Conservation (phyloP, 495 filamentous ascomycete species). For the Amniculicola lignicola region DNA sequence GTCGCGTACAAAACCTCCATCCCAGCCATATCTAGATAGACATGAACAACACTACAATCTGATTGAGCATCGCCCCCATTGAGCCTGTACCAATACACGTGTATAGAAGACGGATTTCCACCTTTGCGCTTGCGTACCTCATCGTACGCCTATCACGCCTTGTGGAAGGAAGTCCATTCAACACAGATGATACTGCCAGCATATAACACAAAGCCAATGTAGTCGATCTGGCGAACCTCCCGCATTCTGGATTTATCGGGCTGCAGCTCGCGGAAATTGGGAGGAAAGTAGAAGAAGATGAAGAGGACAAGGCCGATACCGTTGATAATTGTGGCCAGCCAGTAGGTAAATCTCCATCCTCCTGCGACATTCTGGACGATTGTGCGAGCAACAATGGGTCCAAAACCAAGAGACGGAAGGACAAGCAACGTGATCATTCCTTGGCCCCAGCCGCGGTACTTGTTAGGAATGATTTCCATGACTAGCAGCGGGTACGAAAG, state of each 20-base stretch:
- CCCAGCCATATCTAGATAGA: no score
- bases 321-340: not conserved
- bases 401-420: constrained; percentile 3
- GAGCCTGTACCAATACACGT: no score
- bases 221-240: not conserved
- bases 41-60: no score
- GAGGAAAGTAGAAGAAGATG: constrained; percentile 10
- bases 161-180: no score
- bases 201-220: not conserved
- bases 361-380: not conserved
- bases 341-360: not conserved
- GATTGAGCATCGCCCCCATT: no score
- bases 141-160: no score
- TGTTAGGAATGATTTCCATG: constrained; percentile 5
- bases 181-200: no score
- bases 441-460: constrained; percentile 3
- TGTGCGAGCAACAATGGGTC: not conserved
- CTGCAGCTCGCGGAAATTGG: constrained; percentile 2
- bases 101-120: no score
- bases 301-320: not conserved
- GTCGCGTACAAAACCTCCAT: no score
- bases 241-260: not conserved
- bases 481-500: not conserved
- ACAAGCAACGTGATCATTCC: not conserved
- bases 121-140: no score